Conservation (phyloP, 2,329 filamentous ascomycete species). For the Ceratocystis lukuohia region DNA sequence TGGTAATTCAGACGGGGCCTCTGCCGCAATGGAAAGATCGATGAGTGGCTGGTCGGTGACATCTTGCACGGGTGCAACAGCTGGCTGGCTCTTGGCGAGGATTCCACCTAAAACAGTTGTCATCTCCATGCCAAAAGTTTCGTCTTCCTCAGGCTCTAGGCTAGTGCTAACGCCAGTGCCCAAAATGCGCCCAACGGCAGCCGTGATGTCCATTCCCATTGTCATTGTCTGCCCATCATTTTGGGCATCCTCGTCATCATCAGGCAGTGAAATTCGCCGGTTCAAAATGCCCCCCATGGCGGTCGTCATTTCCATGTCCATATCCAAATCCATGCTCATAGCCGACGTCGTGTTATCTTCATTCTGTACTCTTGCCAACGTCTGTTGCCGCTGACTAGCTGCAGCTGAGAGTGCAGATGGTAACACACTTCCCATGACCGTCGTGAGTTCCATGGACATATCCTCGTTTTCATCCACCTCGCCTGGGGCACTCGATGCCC, state of each 20-base stretch:
- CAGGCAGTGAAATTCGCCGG: slow-evolving; percentile 33
- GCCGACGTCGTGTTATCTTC: slow-evolving; percentile 23
- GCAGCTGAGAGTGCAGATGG: slow-evolving; percentile 23
- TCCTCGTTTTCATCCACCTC: slow-evolving; percentile 44
- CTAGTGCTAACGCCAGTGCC: slow-evolving; percentile 22
- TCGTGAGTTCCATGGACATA: slow-evolving; percentile 68
- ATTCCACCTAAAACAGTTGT: slow-evolving; percentile 52
- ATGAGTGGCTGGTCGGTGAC: slow-evolving; percentile 21
- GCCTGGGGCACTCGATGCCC: slow-evolving; percentile 24
- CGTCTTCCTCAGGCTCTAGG: slow-evolving; percentile 22
- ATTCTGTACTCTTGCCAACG: slow-evolving; percentile 20
- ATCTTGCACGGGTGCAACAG: not conserved
- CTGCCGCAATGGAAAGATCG: slow-evolving; percentile 19
- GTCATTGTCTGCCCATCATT: slow-evolving; percentile 26
- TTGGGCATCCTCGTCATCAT: slow-evolving; percentile 19
- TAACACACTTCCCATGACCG: slow-evolving; percentile 46
- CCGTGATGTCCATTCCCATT: slow-evolving; percentile 49
- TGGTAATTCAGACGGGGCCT: not conserved
- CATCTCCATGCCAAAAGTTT: slow-evolving; percentile 53
- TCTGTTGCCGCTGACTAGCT: slow-evolving; percentile 24
- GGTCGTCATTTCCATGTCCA: slow-evolving; percentile 90
- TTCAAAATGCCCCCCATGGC: slow-evolving; percentile 64
- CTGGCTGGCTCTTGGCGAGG: slow-evolving; percentile 26
- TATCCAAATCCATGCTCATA: slow-evolving; percentile 60
- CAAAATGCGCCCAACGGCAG: slow-evolving; percentile 43